Evolutionary conservation across 352 stramenopile genomes (phyloP), one percentile per base, ranked within the genome.

Genomic region (Phytophthora citrophthora): DNA sequence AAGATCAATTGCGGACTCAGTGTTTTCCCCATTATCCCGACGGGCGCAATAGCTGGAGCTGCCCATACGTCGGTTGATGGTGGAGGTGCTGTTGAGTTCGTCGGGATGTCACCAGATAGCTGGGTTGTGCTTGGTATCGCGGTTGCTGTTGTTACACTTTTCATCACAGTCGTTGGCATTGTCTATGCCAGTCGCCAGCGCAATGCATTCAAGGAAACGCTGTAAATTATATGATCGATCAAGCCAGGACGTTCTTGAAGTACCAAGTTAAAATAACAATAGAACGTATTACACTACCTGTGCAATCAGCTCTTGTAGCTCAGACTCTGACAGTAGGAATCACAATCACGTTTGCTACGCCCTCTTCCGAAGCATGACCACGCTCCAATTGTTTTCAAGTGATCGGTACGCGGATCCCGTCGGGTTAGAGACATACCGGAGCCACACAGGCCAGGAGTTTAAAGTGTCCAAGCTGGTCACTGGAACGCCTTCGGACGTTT

Each of bases 1-100:
- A 90, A 90, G 56, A 76, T 93, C 68, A 93, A 94, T 64, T 93
- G 84, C 39, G 86, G 86, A 1, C 57, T 94, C 34, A 93, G 78
- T 55, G 60, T 94, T 20, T 94, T 93, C 46, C 77, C 83, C 1
- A 73, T 94, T 1, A 81, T 91, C 26, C 82, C 85, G 16, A 71
- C 70, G 0, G 86, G 86, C 16, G 86, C 86, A 0, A 61, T 66
- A 45, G 76, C 81, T 15, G 81, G 80, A 0, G 27, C 68, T 11
- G 72, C 64, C 12, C 84, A 77, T 53, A 73, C 80, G 7, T 41
- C 49, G 8, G 74, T 92, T 26, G 76, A 92, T 54, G 75, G 78
- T 20, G 83, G 83, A 11, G 79, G 76, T 18, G 52, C 39, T 8
- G 63, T 77, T 24, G 55, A 70, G 8, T 86, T 86, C 38, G 60